Evolutionary conservation across 805 yeast genomes (phyloP), one percentile per base, ranked within the genome.

Genomic region (Pichia kluyveri): DNA sequence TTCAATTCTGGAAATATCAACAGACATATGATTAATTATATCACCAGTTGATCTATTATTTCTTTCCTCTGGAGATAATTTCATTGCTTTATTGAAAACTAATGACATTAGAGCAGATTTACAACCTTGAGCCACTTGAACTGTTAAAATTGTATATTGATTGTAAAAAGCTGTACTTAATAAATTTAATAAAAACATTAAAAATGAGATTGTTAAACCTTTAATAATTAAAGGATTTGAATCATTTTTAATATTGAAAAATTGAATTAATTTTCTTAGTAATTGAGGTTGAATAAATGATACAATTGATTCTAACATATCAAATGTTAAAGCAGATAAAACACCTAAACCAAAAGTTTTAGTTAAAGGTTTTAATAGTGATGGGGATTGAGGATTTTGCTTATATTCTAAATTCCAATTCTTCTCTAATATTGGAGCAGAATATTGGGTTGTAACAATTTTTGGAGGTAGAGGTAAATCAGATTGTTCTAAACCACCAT

Each of bases 11-110:
- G 69, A 67, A 12, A 85, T 80, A 67, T 88, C 96, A 32, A 85
- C 90, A 18, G 93, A 77, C 69, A 86, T 75, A 58, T 83, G 71
- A 57, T 86, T 87, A 54, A 87, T 75, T 45, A 88, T 84, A 54
- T 86, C 95, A 54, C 96, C 95, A 2, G 90, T 76, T 2, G 87
- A 67, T 54, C 75, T 69, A 17, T 73, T 70, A 32, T 72, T 71
- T 51, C 82, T 75, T 8, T 88, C 78, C 43, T 79, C 81, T 8
- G 79, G 75, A 2, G 95, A 80, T n/a, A 89, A 66, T 18, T 62
- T 70, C 49, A 89, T 69, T 0, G 93, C 73, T 62, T 89, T 89
- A 42, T 77, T 75, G 61, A 83, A 88, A 23, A 87, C 68, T 52
- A 86, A 61, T n/a, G 83, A 68, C 62, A 79, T 77, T 53, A 89